phyloP scores from a whole-genome alignment of 2,329 filamentous ascomycete species.

The Aspergillus sojae region DNA sequence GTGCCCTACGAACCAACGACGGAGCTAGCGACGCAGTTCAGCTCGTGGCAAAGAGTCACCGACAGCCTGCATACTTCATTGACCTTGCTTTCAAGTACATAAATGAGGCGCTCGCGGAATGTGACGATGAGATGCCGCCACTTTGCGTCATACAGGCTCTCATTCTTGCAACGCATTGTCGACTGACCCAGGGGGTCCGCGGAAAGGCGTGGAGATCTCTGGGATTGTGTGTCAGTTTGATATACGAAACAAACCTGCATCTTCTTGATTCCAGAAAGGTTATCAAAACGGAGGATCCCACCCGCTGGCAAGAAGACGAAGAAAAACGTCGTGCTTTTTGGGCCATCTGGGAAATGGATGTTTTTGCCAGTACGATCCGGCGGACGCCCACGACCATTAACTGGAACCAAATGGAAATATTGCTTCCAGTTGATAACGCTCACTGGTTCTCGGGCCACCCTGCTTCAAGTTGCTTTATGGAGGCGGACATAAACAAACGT shows the following conservation, averaged over 20 bases:
- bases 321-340: slow-evolving; percentile 41
- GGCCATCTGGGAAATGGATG: slow-evolving; percentile 50
- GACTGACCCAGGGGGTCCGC: slow-evolving; percentile 39
- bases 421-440: slow-evolving; percentile 40
- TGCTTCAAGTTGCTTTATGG: slow-evolving; percentile 31
- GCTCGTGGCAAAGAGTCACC: too few relatives aligned
- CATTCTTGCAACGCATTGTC: slow-evolving; percentile 38
- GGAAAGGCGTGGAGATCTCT: slow-evolving; percentile 41
- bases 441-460: slow-evolving; percentile 34
- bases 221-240: slow-evolving; percentile 30
- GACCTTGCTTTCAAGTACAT: too few relatives aligned
- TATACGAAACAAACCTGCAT: slow-evolving; percentile 36
- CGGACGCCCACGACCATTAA: slow-evolving; percentile 41
- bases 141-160: slow-evolving; percentile 42
- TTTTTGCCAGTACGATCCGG: slow-evolving; percentile 45
- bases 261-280: too few relatives aligned
- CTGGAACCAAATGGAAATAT: slow-evolving; percentile 39
- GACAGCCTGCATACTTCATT: too few relatives aligned
- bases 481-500: slow-evolving; percentile 31
- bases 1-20: too few relatives aligned
- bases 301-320: too few relatives aligned
- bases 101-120: slow-evolving; percentile 24
- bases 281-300: too few relatives aligned
- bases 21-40: too few relatives aligned
- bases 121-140: slow-evolving; percentile 35